phyloP scores from a whole-genome alignment of 306 rosid species.

The Luffa aegyptiaca region DNA sequence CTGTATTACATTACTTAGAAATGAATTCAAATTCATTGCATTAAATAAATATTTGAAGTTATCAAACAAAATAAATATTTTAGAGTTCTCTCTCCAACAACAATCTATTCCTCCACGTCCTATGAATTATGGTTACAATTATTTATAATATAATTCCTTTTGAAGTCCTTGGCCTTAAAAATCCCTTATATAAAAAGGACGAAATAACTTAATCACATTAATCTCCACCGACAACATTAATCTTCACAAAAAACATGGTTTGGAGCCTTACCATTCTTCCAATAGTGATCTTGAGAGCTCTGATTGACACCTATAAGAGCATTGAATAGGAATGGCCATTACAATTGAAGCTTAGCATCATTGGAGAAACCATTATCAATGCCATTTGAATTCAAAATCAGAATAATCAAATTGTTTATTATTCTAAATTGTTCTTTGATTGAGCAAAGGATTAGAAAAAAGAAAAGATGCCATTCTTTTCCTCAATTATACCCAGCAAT shows the following conservation, averaged over 20 bases:
- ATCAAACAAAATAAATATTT: too few relatives aligned
- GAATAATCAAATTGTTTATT: background rate
- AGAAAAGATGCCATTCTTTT: slow-evolving; percentile 4
- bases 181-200: background rate
- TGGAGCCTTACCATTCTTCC: background rate
- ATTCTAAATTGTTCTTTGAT: slow-evolving; percentile 1
- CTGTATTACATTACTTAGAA: background rate
- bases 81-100: background rate
- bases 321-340: background rate
- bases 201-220: background rate
- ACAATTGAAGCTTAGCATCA: background rate
- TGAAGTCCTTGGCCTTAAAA: background rate
- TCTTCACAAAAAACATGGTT: background rate
- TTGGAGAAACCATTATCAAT: background rate
- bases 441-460: background rate
- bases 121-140: background rate
- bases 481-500: background rate
- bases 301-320: background rate
- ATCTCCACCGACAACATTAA: background rate
- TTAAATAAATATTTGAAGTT: too few relatives aligned
- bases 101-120: background rate
- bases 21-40: background rate
- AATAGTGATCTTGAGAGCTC: background rate
- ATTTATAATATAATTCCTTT: background rate
- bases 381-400: background rate